A percentile compares a stretch with the other conserved stretches of the same genome.
These are phyloP conservation scores for Melastoma malabathricum DNA, from an alignment of 345 rosid species.

Conservation along the genomic window DNA sequence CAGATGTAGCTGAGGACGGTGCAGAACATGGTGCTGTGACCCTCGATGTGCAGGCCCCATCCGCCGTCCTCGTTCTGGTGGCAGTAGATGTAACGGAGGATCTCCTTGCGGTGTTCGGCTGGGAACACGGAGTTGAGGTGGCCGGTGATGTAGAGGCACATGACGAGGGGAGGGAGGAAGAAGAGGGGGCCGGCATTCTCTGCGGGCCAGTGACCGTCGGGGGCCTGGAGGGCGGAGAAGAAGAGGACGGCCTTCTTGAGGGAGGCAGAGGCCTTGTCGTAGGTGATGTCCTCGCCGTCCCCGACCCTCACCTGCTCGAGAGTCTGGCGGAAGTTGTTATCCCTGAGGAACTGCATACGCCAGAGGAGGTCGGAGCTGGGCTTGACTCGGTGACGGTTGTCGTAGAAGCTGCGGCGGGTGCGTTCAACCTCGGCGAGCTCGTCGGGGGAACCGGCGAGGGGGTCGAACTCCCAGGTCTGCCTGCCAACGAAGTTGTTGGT, in stretches of 20 bases:
- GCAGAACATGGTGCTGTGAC: slow-evolving; percentile 26
- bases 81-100: slow-evolving; percentile 22
- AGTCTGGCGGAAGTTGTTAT: slow-evolving; percentile 18
- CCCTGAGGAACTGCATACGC: slow-evolving; percentile 20
- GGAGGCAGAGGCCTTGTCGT: slow-evolving; percentile 12
- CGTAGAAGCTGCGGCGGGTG: slow-evolving; percentile 16
- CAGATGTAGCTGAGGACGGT: slow-evolving; percentile 19
- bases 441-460: slow-evolving; percentile 10
- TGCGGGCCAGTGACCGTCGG: slow-evolving; percentile 30
- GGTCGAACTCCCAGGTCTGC: slow-evolving; percentile 20
- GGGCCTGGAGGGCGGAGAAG: slow-evolving; percentile 27
- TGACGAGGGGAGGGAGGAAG: slow-evolving; percentile 21
- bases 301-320: slow-evolving; percentile 16
- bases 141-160: slow-evolving; percentile 26
- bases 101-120: slow-evolving; percentile 17
- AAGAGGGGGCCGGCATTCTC: slow-evolving; percentile 27
- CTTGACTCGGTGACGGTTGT: slow-evolving; percentile 11
- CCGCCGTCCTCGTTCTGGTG: slow-evolving; percentile 31
- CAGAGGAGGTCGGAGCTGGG: slow-evolving; percentile 16
- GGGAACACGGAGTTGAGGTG: slow-evolving; percentile 20
- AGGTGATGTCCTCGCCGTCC: slow-evolving; percentile 18
- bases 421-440: slow-evolving; percentile 9
- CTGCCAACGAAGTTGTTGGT: slow-evolving; percentile 16
- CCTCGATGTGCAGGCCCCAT: slow-evolving; percentile 28
- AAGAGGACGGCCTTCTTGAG: slow-evolving; percentile 18